Evolutionary conservation across 495 filamentous ascomycete species (phyloP), one percentile per base, ranked within the genome.

Genomic region (Xylaria curta): DNA sequence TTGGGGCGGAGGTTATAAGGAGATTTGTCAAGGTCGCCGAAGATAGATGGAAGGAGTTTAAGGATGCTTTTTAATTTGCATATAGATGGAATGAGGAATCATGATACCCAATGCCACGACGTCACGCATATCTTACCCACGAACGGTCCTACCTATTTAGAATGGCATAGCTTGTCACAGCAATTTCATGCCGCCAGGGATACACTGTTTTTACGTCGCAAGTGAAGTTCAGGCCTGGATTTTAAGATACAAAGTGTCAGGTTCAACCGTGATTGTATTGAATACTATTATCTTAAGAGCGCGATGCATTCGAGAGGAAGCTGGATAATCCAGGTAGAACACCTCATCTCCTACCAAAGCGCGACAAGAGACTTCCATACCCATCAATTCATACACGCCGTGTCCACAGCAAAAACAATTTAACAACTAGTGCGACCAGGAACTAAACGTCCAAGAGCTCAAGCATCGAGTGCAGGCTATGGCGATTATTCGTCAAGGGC

Each of bases 1-100:
- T 84, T 26, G 81, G 81, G 31, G 73, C 79, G 28, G 78, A 80
- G 74, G 24, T 85, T 26, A 76, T 86, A n/a, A 78, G 74, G 38
- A 78, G 80, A n/a, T 83, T 81, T 63, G 78, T 78, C 46, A 73
- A 73, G 8, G 76, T 83, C 33, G 82, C 85, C 15, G 80, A 79
- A 62, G 67, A 62, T 51, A 76, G 85, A 66, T 86, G 84, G 85
- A 74, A 77, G 70, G 81, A 81, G 69, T 81, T 85, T 59, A 68
- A 54, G 63, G 56, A 47, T 40, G 64, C 56, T 10, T 59, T 72
- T 33, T 68, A 24, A 68, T 56, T 54, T 46, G 28, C 33, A 33
- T 44, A 10, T 67, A 68, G 24, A 65, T 44, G 70, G 10, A 58
- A 66, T 58, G 53, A 66, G 7, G 28, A 66, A 71, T 51, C 49